Percentiles rank a stretch among this genome's conserved stretches.
Evolutionary conservation across 2,329 filamentous ascomycete species (phyloP).

Genomic region (Colletotrichum tamarilloi): DNA sequence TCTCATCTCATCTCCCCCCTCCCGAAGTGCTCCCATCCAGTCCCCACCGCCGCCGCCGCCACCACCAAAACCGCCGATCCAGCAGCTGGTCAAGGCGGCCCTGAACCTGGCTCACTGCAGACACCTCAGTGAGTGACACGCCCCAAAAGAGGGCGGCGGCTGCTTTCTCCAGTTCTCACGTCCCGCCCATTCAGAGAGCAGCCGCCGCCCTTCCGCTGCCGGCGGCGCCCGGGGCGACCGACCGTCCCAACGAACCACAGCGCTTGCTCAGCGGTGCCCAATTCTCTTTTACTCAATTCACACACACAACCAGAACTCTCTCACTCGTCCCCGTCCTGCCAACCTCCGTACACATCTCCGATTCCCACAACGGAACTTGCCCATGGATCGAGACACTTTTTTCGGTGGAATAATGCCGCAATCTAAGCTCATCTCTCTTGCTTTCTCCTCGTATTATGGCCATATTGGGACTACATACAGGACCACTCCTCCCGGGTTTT

Average conservation of each 20-base stretch:
- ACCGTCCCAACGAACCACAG: slow-evolving; percentile 8
- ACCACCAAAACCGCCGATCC: slow-evolving; percentile 13
- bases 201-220: slow-evolving; percentile 12
- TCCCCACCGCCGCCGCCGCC: slow-evolving; percentile 9
- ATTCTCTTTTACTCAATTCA: slow-evolving; percentile 30
- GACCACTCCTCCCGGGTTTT: slow-evolving; percentile 19
- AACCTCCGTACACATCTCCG: not conserved
- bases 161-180: not conserved
- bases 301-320: slow-evolving; percentile 8
- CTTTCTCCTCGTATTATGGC: slow-evolving; percentile 21
- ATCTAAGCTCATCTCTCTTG: slow-evolving; percentile 3
- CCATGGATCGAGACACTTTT: not conserved
- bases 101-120: not conserved
- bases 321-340: not conserved
- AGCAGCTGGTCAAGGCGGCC: slow-evolving; percentile 5
- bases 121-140: not conserved
- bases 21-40: not conserved
- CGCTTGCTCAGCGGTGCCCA: not conserved
- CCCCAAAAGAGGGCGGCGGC: not conserved
- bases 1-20: not conserved
- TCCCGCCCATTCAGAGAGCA: not conserved
- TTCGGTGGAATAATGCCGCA: slow-evolving; percentile 28
- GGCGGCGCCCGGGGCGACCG: not conserved
- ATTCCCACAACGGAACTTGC: slow-evolving; percentile 33
- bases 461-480: slow-evolving; percentile 17